Evolutionary conservation across 257 asterid species (phyloP).

Genomic region (Voacanga thouarsii): DNA sequence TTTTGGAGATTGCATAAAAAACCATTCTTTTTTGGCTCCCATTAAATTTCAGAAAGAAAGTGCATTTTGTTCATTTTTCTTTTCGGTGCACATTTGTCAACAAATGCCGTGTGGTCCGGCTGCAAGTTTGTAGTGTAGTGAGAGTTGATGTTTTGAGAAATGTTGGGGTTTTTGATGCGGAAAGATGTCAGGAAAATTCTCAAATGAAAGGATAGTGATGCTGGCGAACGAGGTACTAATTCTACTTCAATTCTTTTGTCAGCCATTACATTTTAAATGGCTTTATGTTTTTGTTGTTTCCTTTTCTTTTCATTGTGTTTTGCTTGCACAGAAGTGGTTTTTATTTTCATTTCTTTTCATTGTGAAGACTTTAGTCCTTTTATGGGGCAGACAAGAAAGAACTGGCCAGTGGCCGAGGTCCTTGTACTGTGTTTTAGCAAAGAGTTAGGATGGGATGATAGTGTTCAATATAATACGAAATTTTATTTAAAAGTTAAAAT

Average conservation of each 20-base stretch:
- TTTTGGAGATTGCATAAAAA: background rate
- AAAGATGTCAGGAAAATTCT: conserved; percentile 81
- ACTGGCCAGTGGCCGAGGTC: no score
- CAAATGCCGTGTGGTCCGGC: background rate
- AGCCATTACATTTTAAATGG: background rate
- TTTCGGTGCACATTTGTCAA: background rate
- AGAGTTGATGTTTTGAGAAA: conserved; percentile 8
- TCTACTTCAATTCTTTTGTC: background rate
- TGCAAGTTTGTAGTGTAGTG: background rate
- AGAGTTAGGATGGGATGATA: no score
- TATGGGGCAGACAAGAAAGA: no score
- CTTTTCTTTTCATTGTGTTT: conserved; percentile 3
- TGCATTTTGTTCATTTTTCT: background rate
- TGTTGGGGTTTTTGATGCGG: conserved; percentile 61
- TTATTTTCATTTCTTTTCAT: no score
- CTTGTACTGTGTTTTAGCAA: no score
- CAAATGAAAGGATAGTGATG: conserved; percentile 97
- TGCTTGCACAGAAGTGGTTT: conserved; percentile 4
- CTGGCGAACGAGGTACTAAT: conserved; percentile 73
- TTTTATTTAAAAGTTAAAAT: no score
- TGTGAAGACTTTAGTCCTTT: no score
- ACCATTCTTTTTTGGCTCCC: background rate
- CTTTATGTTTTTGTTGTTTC: background rate
- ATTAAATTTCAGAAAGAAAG: background rate
- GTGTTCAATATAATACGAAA: no score